phyloP scores from a whole-genome alignment of 306 rosid genomes.

The Purshia tridentata region DNA sequence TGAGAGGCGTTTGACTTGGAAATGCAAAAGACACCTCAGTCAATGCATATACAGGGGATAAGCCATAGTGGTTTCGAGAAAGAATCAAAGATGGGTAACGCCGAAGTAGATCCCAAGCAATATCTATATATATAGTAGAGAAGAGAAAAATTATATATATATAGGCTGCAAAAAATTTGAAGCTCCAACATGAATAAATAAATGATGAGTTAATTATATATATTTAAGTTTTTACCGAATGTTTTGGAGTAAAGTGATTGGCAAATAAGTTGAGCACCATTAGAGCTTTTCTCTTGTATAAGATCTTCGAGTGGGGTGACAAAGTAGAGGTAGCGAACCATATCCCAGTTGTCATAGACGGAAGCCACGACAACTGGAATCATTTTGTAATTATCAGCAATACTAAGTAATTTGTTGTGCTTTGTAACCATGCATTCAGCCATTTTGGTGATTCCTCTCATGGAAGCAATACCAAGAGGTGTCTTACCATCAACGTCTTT shows the following conservation, averaged over 20 bases:
- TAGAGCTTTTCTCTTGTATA: neutral
- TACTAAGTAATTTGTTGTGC: neutral
- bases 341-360: neutral
- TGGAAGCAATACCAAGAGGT: neutral
- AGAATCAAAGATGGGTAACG: too few species aligned
- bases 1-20: too few species aligned
- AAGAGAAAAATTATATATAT: too few species aligned
- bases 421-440: slow-evolving; percentile 1
- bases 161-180: too few species aligned
- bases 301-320: neutral
- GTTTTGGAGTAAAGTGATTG: neutral
- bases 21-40: too few species aligned
- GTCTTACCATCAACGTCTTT: neutral
- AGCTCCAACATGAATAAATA: too few species aligned
- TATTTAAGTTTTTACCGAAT: too few species aligned
- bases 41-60: too few species aligned
- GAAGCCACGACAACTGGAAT: neutral
- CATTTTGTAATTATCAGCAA: neutral
- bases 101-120: too few species aligned
- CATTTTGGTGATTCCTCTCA: neutral
- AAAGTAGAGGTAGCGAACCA: neutral
- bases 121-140: too few species aligned
- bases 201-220: too few species aligned
- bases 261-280: neutral
- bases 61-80: too few species aligned